Evolutionary conservation across 1,284 basidiomycete genomes (phyloP), one percentile per base, ranked within the genome.

Genomic region (Naganishia sp.): DNA sequence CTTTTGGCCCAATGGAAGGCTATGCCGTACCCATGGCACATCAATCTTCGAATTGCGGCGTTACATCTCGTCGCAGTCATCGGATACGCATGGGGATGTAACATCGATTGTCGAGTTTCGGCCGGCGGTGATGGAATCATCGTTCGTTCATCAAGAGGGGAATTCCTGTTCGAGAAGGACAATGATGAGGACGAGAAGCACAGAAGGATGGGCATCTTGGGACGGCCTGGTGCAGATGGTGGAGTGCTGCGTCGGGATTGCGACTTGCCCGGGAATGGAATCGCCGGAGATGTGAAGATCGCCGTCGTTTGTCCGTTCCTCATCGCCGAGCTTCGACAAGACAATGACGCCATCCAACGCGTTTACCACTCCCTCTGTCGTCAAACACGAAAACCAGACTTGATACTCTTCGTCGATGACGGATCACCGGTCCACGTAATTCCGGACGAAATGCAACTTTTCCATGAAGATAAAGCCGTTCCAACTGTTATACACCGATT

Each of bases 351-450:
- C 15, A 35, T 61, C 15, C 11, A 31, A 17, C 21, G 21, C 5
- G 42, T 51, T 2, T 21, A 23, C 31, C 42, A 28, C 3, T 41
- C 46, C 3, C 47, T 51, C 10, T 15, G 2, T 7, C 3, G 15
- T 13, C 57, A 61, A 41, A 50, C 35, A 39, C 57, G 31, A 35
- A 13, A 39, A 32, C 57, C 57, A 6, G 35, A 61, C 21, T n/a
- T 50, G 21, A 32, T 61, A 11, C 23, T 61, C 3, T 51, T 61
- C 45, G 35, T 61, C 47, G 57, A 61, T 25, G 57, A 61, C 35
- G 47, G 47, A 6, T 61, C 47, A 17, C 47, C 57, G 2, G 21
- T 51, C 0, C 31, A 21, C 6, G 7, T 39, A 1, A 2, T 13
- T 7, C 31, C 31, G 13, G 45, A 49, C 11, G 11, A 18, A 3